A percentile compares a stretch with the other conserved stretches of the same genome.
Evolutionary conservation across 345 rosid species (phyloP).

Genomic region (Lumnitzera racemosa): DNA sequence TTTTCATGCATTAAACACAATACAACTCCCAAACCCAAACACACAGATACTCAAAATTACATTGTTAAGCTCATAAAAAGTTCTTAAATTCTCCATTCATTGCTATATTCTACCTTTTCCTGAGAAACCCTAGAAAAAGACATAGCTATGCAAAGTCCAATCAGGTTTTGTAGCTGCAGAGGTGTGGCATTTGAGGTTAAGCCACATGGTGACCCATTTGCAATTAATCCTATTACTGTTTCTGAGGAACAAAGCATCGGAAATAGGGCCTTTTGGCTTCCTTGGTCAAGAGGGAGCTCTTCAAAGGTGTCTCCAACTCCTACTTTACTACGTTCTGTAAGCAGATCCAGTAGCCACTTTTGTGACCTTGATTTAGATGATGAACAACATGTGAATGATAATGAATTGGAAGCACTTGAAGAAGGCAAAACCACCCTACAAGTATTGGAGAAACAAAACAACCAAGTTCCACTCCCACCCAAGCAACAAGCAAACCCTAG

Average conservation of each 20-base stretch:
- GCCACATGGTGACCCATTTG: constrained; percentile 43
- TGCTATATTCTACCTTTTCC: too few relatives aligned
- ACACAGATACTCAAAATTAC: too few relatives aligned
- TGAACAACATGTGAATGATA: constrained; percentile 12
- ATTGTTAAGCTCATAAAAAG: too few relatives aligned
- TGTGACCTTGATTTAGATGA: constrained; percentile 47
- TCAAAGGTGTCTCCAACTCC: constrained; percentile 31
- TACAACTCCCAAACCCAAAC: too few relatives aligned
- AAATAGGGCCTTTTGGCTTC: constrained; percentile 20
- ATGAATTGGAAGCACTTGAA: constrained; percentile 21
- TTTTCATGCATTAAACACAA: too few relatives aligned
- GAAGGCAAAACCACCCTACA: constrained; percentile 25
- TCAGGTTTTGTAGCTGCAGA: constrained; percentile 59
- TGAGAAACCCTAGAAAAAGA: neutral
- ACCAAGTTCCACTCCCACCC: constrained; percentile 18
- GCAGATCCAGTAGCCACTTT: constrained; percentile 65
- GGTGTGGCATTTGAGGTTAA: constrained; percentile 60
- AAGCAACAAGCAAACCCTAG: constrained; percentile 32
- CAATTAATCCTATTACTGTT: constrained; percentile 9
- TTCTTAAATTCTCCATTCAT: too few relatives aligned
- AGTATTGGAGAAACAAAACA: constrained; percentile 9
- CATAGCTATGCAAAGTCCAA: constrained; percentile 25
- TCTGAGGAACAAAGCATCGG: neutral
- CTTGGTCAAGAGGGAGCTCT: constrained; percentile 25
- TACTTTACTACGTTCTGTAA: constrained; percentile 21